Evolutionary conservation across 192 early-diverging fungal species (phyloP), one percentile per base, ranked within the genome.

Genomic region (Oehlia diaphana): DNA sequence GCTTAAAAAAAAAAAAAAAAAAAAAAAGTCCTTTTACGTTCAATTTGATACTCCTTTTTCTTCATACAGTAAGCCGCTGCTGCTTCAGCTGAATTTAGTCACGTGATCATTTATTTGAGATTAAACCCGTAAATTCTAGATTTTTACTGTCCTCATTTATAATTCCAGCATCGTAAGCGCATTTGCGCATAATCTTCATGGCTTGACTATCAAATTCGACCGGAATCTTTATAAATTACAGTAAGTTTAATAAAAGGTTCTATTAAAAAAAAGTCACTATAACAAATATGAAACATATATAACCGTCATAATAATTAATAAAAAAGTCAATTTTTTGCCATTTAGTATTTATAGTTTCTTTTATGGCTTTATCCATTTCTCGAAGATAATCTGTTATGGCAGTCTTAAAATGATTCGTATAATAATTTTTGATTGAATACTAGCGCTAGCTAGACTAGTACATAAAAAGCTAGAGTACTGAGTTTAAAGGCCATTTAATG

Each of bases 171-270:
- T 87, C 72, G 33, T 84, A 82, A 31, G 87, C 88, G n/a, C 87
- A 85, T 53, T 87, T 83, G 31, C 88, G 79, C 88, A 89, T 89
- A 26, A 84, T 83, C 5, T 79, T 82, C 79, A 88, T 89, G 28
- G 88, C 87, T 49, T 61, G 0, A 7, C 53, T 19, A 33, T 58
- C 72, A 3, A 31, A 74, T 74, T 74, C 72, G 2, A 23, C 72
- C 2, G 72, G 72, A 61, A 74, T 37, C 33, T 82, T 70, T 87
- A 86, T 69, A 89, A 21, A 7, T 2, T 31, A 21, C 4, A 58
- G 2, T 58, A 5, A 58, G 14, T 14, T 58, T 58, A 58, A 58
- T 19, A 58, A 19, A 19, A 58, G 3, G 4, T 58, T 14, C 4
- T 16, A 19, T 58, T 58, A 1, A 19, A 58, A 53, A 47, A 47